Conservation (phyloP, 2,329 filamentous ascomycete species). For the Beauveria caledonica region DNA sequence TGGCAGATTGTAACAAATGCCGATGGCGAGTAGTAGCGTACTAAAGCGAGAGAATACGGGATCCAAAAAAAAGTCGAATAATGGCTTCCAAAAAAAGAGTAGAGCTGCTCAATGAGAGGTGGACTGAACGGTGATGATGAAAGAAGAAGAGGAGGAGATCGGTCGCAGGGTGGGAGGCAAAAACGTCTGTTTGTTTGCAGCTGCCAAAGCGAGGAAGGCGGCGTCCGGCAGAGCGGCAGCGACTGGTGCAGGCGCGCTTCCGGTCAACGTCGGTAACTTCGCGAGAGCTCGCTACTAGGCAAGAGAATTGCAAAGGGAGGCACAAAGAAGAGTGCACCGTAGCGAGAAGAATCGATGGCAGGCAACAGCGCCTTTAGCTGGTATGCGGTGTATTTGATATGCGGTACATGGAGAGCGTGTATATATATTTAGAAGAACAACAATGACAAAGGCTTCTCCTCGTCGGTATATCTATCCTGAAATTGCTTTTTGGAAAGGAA, state of each 20-base stretch:
- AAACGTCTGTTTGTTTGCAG: neutral
- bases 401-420: slow-evolving; percentile 13
- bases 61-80: slow-evolving; percentile 28
- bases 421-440: slow-evolving; percentile 50
- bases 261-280: neutral
- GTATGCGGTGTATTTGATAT: neutral
- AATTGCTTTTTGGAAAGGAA: slow-evolving; percentile 66
- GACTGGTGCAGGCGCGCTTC: neutral
- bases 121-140: slow-evolving; percentile 15
- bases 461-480: slow-evolving; percentile 57
- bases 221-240: neutral
- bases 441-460: slow-evolving; percentile 50
- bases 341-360: neutral
- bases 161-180: neutral
- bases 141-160: slow-evolving; percentile 13
- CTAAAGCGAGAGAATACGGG: slow-evolving; percentile 18
- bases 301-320: neutral
- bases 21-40: slow-evolving; percentile 11
- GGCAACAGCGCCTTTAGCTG: neutral
- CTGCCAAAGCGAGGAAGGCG: slow-evolving; percentile 2
- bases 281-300: neutral
- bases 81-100: slow-evolving; percentile 18
- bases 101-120: slow-evolving; percentile 18
- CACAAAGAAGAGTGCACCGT: neutral
- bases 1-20: slow-evolving; percentile 9